Conservation (phyloP, 208 protist genomes). For the Trichomonas vaginalis region DNA sequence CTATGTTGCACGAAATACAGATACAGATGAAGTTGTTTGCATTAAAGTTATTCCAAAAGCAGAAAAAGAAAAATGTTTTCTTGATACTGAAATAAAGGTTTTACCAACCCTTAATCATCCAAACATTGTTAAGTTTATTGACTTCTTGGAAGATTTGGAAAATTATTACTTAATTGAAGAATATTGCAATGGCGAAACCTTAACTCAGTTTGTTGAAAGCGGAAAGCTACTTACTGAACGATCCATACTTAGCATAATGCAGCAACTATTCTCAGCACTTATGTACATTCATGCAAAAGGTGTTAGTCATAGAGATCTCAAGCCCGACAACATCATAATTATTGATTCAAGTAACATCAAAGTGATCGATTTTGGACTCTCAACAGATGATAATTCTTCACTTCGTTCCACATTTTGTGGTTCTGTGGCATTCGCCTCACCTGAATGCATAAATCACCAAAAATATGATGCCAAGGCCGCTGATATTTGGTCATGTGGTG, state of each 20-base stretch:
- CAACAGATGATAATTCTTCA: background rate
- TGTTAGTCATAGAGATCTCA: background rate
- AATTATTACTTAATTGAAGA: background rate
- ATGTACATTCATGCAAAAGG: background rate
- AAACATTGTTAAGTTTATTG: background rate
- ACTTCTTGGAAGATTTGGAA: background rate
- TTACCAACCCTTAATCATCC: too few species aligned
- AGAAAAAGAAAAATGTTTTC: background rate
- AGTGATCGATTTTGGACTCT: background rate
- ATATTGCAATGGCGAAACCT: background rate
- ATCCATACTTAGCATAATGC: background rate
- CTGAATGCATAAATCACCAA: background rate
- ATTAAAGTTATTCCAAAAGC: background rate
- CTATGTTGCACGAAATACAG: too few species aligned
- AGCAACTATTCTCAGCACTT: background rate
- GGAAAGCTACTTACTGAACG: background rate
- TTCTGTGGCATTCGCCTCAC: background rate
- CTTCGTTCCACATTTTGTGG: background rate
- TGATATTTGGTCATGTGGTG: background rate
- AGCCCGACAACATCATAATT: background rate
- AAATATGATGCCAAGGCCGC: background rate
- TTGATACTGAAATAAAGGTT: background rate
- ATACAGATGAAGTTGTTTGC: too few species aligned
- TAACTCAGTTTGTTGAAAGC: background rate
- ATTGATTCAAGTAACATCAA: background rate